These are phyloP conservation scores for Rhytidiadelphus loreus DNA, from an alignment of 225 moss, liverwort and hornwort species.

Conservation along the genomic window DNA sequence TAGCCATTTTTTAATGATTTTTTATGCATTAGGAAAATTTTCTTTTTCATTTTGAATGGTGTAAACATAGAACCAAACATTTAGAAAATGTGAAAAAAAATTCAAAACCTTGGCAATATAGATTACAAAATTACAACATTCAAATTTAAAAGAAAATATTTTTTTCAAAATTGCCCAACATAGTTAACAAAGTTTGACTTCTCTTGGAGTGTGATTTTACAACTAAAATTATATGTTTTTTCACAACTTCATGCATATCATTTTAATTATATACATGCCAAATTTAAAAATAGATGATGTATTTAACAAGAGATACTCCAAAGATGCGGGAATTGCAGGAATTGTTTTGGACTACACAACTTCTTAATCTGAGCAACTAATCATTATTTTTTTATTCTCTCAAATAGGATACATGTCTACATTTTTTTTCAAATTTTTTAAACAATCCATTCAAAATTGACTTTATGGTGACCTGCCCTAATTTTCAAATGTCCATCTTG, in stretches of 20 bases:
- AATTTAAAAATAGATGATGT: no score
- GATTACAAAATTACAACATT: background rate
- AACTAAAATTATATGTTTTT: background rate
- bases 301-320: background rate
- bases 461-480: background rate
- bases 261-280: background rate
- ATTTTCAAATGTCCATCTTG: background rate
- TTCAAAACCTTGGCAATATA: background rate
- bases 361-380: fast-evolving
- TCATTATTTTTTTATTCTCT: background rate
- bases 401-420: fast-evolving
- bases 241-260: background rate
- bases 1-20: background rate
- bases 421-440: background rate
- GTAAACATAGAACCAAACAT: background rate
- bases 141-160: no score
- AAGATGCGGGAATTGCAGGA: fast-evolving
- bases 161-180: background rate
- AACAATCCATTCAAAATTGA: background rate
- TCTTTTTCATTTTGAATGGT: fast-evolving
- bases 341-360: fast-evolving
- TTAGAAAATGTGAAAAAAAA: background rate
- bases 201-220: background rate
- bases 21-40: fast-evolving
- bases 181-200: background rate